Percentiles rank a stretch among this genome's conserved stretches.
Evolutionary conservation across 164 flowering plant species (phyloP).

Genomic region (Paratinospora sagittata): DNA sequence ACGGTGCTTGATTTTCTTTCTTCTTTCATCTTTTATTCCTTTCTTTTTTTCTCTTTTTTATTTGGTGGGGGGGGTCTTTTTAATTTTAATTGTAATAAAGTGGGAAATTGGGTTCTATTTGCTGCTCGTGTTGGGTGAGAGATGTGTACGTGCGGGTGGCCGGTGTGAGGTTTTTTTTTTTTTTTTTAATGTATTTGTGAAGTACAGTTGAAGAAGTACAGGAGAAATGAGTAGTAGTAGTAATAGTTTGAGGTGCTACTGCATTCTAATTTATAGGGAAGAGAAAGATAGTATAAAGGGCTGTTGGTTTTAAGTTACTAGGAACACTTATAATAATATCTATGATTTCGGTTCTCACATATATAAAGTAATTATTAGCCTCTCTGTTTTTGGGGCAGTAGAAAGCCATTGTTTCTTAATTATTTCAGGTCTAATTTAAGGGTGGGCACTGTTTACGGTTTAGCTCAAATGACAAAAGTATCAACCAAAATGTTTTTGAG

Average conservation of each 20-base stretch:
- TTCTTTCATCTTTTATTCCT: background rate
- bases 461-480: too few relatives aligned
- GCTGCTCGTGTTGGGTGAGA: too few relatives aligned
- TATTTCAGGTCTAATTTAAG: too few relatives aligned
- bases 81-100: background rate
- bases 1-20: background rate
- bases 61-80: background rate
- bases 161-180: background rate
- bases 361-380: too few relatives aligned
- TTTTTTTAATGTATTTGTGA: background rate
- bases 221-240: background rate
- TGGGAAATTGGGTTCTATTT: background rate
- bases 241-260: too few relatives aligned
- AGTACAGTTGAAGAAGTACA: too few relatives aligned
- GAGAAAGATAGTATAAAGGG: background rate
- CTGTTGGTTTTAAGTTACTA: background rate
- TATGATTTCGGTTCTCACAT: too few relatives aligned
- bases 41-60: background rate
- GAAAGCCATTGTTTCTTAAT: too few relatives aligned
- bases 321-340: background rate
- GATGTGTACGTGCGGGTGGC: background rate
- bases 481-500: too few relatives aligned
- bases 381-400: too few relatives aligned
- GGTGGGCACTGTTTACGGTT: too few relatives aligned
- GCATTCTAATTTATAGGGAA: background rate